A percentile compares a stretch with the other conserved stretches of the same genome.
These are phyloP conservation scores for Plasmodium falciparum DNA, from an alignment of 169 alveolate species.

Conservation along the genomic window DNA sequence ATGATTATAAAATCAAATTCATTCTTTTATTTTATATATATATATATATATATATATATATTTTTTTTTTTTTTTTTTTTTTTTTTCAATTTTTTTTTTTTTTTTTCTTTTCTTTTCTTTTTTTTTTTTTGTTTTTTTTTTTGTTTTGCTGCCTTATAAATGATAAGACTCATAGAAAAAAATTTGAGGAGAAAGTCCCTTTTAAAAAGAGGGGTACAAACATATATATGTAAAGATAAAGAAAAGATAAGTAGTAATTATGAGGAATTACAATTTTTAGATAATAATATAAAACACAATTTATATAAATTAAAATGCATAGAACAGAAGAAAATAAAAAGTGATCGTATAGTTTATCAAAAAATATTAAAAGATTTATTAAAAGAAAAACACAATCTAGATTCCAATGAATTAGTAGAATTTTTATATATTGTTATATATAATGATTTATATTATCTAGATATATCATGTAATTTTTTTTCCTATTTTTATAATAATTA, in stretches of 20 bases:
- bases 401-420: conserved; percentile 47
- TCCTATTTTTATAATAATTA: conserved; percentile 58
- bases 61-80: too few relatives aligned
- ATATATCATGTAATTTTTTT: conserved; percentile 56
- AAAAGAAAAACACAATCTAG: conserved; percentile 54
- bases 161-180: background rate
- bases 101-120: too few relatives aligned
- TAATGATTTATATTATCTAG: conserved; percentile 74
- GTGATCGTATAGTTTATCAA: conserved; percentile 64
- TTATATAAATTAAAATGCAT: conserved; percentile 68
- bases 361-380: conserved; percentile 70
- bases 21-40: too few relatives aligned
- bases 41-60: too few relatives aligned
- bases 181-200: background rate
- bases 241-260: background rate
- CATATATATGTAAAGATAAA: conserved; percentile 22
- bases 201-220: conserved; percentile 25
- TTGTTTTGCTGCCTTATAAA: background rate
- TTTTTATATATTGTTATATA: conserved; percentile 57
- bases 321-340: conserved; percentile 75
- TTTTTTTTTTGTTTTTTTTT: too few relatives aligned
- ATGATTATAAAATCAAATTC: too few relatives aligned
- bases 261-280: conserved; percentile 44
- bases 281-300: conserved; percentile 60
- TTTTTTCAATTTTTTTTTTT: too few relatives aligned